These are phyloP conservation scores for Boletus huronensis DNA, from an alignment of 768 basidiomycete genomes.

Conservation along the genomic window DNA sequence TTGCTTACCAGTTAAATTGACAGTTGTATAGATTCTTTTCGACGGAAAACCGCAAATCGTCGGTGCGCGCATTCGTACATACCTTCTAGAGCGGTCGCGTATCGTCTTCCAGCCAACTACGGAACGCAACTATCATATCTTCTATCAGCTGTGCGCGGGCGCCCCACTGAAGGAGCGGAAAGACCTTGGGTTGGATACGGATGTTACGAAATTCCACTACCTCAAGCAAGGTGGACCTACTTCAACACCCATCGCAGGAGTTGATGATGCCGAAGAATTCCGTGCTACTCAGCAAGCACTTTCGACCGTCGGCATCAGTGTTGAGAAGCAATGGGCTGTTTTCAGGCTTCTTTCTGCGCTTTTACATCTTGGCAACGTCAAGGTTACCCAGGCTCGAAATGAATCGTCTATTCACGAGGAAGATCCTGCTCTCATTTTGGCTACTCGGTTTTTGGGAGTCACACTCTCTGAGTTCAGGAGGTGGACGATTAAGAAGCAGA, in stretches of 20 bases:
- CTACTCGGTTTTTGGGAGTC: conserved; percentile 89
- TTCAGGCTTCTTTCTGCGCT: conserved; percentile 91
- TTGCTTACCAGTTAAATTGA: not conserved
- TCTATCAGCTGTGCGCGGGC: conserved; percentile 98
- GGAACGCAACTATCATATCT: conserved; percentile 99
- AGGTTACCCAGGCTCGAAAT: conserved; percentile 73
- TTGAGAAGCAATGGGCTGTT: conserved; percentile 98
- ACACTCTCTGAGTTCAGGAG: conserved; percentile 93
- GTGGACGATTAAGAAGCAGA: conserved; percentile 98
- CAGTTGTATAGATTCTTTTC: conserved; percentile 75
- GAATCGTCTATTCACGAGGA: conserved; percentile 84
- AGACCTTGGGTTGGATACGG: conserved; percentile 85
- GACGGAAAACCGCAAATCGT: conserved; percentile 96
- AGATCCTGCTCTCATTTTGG: conserved; percentile 74
- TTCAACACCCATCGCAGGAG: conserved; percentile 83
- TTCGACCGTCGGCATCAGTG: conserved; percentile 94
- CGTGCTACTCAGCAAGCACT: conserved; percentile 89
- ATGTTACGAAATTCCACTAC: conserved; percentile 85
- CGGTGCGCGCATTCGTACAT: conserved; percentile 97
- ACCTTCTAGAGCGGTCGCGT: conserved; percentile 94
- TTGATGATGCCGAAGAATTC: conserved; percentile 97
- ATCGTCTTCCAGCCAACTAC: conserved; percentile 96
- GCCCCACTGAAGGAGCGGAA: conserved; percentile 94
- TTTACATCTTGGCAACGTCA: conserved; percentile 97
- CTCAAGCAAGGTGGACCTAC: conserved; percentile 89